Evolutionary conservation across 2,329 filamentous ascomycete genomes (phyloP), one percentile per base, ranked within the genome.

Genomic region (Triangularia setosa): DNA sequence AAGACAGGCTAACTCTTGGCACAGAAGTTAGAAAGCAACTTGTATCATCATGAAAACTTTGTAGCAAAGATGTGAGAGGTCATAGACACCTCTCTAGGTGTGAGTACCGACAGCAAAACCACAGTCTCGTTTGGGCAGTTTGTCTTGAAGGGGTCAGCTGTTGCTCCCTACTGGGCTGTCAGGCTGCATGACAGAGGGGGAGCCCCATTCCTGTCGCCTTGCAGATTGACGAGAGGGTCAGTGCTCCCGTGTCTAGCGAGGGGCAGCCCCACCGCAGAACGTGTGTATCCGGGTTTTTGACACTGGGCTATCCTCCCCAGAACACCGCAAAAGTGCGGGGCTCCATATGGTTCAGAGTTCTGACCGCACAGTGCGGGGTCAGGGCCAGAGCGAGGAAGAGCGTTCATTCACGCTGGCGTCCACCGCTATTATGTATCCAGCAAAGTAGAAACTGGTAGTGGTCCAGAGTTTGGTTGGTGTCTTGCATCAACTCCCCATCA

Each of bases 331-430:
- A 48, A 48, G 40, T 48, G 40, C 40, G 40, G 40, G 40, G 18
- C 40, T 40, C 40, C 6, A 9, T 18, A 48, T 21, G n/a, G 40
- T 21, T 48, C 35, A n/a, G 16, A 18, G 35, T 40, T n/a, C 35
- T 40, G 35, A n/a, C 40, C n/a, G n/a, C 57, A 59, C 57, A 59
- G 57, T 59, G 57, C 30, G 57, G 57, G 57, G 57, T 59, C 30
- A n/a, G 33, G 24, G n/a, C 40, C 40, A 48, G 0, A 21, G n/a
- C 40, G 9, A 40, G 11, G n/a, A 48, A 21, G 18, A 21, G 21
- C 40, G n/a, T 48, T 48, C 40, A 23, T 48, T 23, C 40, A 21
- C 40, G 40, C n/a, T 48, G 40, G 40, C 18, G 40, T 48, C 40
- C 40, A 48, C 40, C 40, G 40, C 40, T 21, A 48, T 48, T 23